Base-by-base conservation (phyloP, 1,284 basidiomycete genomes). In the Ceratobasidium sp. region DNA sequence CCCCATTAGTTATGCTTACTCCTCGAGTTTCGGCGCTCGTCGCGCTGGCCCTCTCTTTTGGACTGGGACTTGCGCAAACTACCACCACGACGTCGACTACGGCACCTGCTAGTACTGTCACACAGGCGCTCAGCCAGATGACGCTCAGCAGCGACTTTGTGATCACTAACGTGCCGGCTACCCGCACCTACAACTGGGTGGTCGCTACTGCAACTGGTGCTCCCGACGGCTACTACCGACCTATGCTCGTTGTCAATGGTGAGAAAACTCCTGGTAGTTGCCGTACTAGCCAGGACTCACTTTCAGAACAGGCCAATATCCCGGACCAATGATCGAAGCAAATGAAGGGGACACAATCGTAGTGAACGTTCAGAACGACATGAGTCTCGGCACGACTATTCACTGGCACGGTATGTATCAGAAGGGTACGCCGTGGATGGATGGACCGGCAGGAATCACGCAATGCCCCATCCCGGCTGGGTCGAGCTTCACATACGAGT, bases 391-490 rank as follows among this genome's bases (percentile, higher is more conserved):
- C 40, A 83, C 83, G 13, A 78, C 83, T 0, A 79, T 85, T 7
- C 84, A 85, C 78, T 84, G 83, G 84, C 85, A 85, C 70, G 85
- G 84, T 0, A 80, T 83, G 61, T 80, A 78, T n/a, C 82, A 83
- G 75, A 80, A 81, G 51, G 81, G 80, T 5, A 81, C 80, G 13
- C 81, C 80, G 58, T 83, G 79, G 79, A 82, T 83, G 71, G 83
- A 84, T 76, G 84, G 84, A 13, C 80, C 82, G n/a, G 78, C 80
- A 66, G 81, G 81, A 6, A 81, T 85, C 42, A 83, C 84, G 51
- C 85, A 85, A 78, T 87, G 86, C 79, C 83, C 83, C 1, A 86
- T 86, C 66, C 83, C 82, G 0, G 77, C 84, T 5, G 83, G 83
- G 0, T 71, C 72, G 20, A 81, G 79, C 15, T 86, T 85, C 81